Evolutionary conservation across 2,329 filamentous ascomycete genomes (phyloP).

Genomic region (Monosporascus sp.): DNA sequence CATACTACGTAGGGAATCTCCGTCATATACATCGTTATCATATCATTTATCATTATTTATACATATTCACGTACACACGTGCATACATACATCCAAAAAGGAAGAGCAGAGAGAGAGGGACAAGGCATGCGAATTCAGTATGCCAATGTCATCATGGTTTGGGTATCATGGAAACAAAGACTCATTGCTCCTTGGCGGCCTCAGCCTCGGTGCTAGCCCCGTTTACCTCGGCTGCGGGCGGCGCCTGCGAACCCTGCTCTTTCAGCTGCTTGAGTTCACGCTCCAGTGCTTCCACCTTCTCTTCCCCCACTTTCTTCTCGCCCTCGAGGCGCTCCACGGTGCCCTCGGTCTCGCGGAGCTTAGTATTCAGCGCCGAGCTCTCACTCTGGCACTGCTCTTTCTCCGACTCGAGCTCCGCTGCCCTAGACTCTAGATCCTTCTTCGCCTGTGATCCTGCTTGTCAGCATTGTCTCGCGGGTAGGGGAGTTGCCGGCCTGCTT

Average conservation of each 20-base stretch:
- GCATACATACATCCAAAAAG: not conserved
- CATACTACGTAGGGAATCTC: too few relatives aligned
- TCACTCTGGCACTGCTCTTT: constrained; percentile 14
- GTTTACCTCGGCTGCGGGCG: too few relatives aligned
- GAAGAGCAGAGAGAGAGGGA: not conserved
- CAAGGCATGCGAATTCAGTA: not conserved
- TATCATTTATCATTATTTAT: not conserved
- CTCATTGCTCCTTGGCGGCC: not conserved
- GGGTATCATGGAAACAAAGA: not conserved
- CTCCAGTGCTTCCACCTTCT: constrained; percentile 17
- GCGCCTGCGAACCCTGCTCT: constrained; percentile 5
- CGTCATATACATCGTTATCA: not conserved
- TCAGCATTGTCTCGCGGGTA: not conserved
- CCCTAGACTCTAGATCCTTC: constrained; percentile 17
- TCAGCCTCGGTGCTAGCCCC: not conserved
- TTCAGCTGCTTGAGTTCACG: constrained; percentile 12
- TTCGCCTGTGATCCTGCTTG: constrained; percentile 19
- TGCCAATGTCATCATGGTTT: not conserved
- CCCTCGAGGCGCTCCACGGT: constrained; percentile 15
- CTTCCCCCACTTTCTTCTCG: constrained; percentile 19
- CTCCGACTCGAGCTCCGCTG: constrained; percentile 18
- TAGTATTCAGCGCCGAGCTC: constrained; percentile 14
- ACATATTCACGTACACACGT: too few relatives aligned
- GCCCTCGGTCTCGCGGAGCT: constrained; percentile 13
- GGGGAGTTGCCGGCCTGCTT: constrained; percentile 6